Evolutionary conservation across 305 asterid genomes (phyloP).

Genomic region (Ajuga reptans): DNA sequence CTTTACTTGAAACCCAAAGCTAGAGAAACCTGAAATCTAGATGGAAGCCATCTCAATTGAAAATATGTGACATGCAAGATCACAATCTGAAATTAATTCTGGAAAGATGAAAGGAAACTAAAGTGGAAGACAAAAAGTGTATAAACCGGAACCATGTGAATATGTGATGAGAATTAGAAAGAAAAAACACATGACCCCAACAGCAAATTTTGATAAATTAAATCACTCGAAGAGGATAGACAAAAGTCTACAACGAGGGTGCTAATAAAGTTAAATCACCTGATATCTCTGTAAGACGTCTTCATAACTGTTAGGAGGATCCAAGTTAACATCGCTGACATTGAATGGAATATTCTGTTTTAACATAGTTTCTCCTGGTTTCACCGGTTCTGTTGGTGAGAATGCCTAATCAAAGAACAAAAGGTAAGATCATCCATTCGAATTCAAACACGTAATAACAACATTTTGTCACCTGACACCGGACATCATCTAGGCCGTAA

Average conservation of each 20-base stretch:
- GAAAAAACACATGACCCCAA: neutral
- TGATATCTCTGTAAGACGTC: slow-evolving; percentile 68
- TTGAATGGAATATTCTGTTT: slow-evolving; percentile 64
- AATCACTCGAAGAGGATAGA: neutral
- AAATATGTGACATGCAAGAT: neutral
- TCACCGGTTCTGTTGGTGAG: slow-evolving; percentile 72
- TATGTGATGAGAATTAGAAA: neutral
- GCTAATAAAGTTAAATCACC: slow-evolving; percentile 36
- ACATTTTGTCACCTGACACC: slow-evolving; percentile 67
- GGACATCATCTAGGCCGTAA: slow-evolving; percentile 70
- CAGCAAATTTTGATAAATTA: neutral
- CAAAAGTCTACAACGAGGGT: neutral
- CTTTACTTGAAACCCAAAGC: neutral
- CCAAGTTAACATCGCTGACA: slow-evolving; percentile 49
- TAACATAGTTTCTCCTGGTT: slow-evolving; percentile 67
- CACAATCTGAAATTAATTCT: neutral
- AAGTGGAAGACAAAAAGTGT: no score
- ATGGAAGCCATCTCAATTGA: neutral
- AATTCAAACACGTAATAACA: slow-evolving; percentile 7
- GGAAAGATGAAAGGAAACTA: neutral
- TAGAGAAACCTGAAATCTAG: neutral
- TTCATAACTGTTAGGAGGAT: slow-evolving; percentile 58
- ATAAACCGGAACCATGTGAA: neutral
- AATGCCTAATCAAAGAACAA: slow-evolving; percentile 48
- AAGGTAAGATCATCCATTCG: slow-evolving; percentile 15